phyloP scores from a whole-genome alignment of 75 land plant genomes.

The Pinus taeda region DNA sequence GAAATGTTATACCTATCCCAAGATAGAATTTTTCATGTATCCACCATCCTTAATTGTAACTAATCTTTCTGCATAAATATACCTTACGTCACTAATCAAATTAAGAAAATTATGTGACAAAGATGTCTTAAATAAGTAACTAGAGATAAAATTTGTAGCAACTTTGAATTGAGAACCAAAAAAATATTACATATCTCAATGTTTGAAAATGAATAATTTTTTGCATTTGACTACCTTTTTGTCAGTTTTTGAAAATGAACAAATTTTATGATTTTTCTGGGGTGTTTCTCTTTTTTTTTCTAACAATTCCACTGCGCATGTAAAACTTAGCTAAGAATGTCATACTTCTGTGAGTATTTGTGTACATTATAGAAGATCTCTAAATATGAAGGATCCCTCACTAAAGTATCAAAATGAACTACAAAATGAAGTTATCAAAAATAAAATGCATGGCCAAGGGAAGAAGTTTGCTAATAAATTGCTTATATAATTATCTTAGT shows the following conservation, averaged over 20 bases:
- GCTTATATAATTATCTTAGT: too few relatives aligned
- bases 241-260: background rate
- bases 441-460: background rate
- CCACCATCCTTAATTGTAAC: too few relatives aligned
- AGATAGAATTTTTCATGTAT: too few relatives aligned
- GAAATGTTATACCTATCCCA: too few relatives aligned
- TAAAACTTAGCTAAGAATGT: background rate
- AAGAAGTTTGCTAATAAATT: too few relatives aligned
- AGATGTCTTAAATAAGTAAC: background rate
- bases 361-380: background rate
- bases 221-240: background rate
- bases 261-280: background rate
- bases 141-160: background rate
- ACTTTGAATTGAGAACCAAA: background rate
- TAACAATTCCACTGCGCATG: background rate
- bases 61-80: too few relatives aligned
- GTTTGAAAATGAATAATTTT: too few relatives aligned
- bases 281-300: background rate
- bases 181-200: background rate
- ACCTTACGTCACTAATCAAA: background rate
- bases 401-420: background rate
- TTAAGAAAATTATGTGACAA: background rate
- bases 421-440: background rate
- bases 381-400: background rate
- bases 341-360: background rate